A percentile compares a stretch with the other conserved stretches of the same genome.
These are phyloP conservation scores for Aspergillus sclerotialis DNA, from an alignment of 2,329 filamentous ascomycete species.

Conservation along the genomic window DNA sequence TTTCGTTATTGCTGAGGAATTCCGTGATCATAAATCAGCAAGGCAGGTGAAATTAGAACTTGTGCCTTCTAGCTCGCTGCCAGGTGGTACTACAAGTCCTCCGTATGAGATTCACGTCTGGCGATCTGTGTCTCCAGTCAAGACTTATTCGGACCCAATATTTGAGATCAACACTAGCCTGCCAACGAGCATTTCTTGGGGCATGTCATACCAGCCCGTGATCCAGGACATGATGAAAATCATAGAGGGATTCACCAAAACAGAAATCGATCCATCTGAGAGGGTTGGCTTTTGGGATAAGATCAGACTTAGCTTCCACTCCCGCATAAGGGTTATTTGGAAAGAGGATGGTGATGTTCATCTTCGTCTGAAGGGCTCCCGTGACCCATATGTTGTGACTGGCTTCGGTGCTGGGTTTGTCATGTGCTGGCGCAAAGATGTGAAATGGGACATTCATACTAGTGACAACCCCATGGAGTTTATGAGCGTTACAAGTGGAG, in stretches of 20 bases:
- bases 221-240: slow-evolving; percentile 99
- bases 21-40: slow-evolving; percentile 69
- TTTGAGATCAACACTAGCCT: slow-evolving; percentile 90
- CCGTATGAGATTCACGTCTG: slow-evolving; percentile 80
- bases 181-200: slow-evolving; percentile 93
- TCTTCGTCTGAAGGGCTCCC: slow-evolving; percentile 76
- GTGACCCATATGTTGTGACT: slow-evolving; percentile 89
- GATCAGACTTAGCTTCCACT: slow-evolving; percentile 89
- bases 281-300: slow-evolving; percentile 98
- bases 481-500: slow-evolving; percentile 91
- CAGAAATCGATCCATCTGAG: slow-evolving; percentile 87
- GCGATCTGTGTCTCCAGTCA: slow-evolving; percentile 87
- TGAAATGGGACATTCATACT: slow-evolving; percentile 76
- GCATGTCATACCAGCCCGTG: slow-evolving; percentile 92
- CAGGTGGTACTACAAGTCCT: slow-evolving; percentile 51
- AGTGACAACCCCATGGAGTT: slow-evolving; percentile 85
- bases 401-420: slow-evolving; percentile 90
- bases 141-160: slow-evolving; percentile 88
- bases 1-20: slow-evolving; percentile 95
- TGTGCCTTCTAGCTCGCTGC: slow-evolving; percentile 59
- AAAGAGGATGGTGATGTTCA: slow-evolving; percentile 94
- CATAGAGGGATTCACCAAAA: slow-evolving; percentile 94
- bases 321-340: slow-evolving; percentile 81
- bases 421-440: slow-evolving; percentile 97
- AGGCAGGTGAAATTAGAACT: slow-evolving; percentile 77